Evolutionary conservation across 345 rosid genomes (phyloP), one percentile per base, ranked within the genome.

Genomic region (Acer yangbiense): DNA sequence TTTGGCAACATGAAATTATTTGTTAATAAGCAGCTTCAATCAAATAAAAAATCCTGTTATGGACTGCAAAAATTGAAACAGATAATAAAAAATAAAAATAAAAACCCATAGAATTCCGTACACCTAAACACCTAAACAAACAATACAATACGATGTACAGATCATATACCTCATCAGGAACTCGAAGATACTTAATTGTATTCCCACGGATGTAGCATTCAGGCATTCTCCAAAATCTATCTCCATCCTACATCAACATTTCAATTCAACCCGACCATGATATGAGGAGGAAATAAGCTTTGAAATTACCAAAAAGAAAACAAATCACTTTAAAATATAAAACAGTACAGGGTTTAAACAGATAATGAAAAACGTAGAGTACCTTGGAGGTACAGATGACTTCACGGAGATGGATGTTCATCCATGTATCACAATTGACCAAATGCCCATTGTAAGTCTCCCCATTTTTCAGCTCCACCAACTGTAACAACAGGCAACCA

Each of bases 151-250:
- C 2, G 18, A 60, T 60, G 5, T 17, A 18, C 41, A 46, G 12
- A 21, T 23, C 57, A 58, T 70, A 73, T 79, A 97, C 98, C 99
- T 91, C 99, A 81, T 97, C 98, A 21, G 99, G 99, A 88, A 97
- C 98, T 74, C 98, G 94, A 67, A 97, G 98, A 83, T 94, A 94
- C 85, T 97, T 97, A 54, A 97, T 97, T 63, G 98, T 97, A 85
- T 97, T 97, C 58, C 99, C 99, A 63, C 98, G 98, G 63, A 97
- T 94, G 76, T 97, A 97, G 90, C 99, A 97, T 81, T 97, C 99
- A 11, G 98, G 99, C 98, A 97, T 97, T 62, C 98, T 87, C 99
- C 99, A 97, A 93, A 94, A 97, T 68, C 97, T 86, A 84, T 97
- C 98, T 81, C 99, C 99, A 76, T 97, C 99, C 99, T 97, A 79